Evolutionary conservation across 108 stramenopile species (phyloP), one percentile per base, ranked within the genome.

Genomic region (Nitzschia putrida): DNA sequence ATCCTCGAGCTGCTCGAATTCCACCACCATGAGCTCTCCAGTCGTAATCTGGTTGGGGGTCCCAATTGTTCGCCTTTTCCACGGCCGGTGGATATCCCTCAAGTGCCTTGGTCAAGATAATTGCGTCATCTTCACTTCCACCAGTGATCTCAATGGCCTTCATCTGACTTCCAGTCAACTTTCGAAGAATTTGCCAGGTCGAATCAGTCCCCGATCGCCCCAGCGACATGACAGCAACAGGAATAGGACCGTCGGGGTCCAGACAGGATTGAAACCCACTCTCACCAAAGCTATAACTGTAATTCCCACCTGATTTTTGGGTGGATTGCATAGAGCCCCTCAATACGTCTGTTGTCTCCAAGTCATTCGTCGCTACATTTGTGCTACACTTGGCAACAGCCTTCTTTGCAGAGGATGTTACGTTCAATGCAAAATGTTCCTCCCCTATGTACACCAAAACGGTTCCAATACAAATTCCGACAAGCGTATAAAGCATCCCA

Each of bases 181-280:
- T 47, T 47, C 44, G 43, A 16, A 63, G 23, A 25, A 63, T 47
- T 45, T 63, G 44, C 61, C 61, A 63, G 44, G 61, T 63, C 44
- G 61, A 63, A 45, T 63, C 61, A 20, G 61, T 63, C 18, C 61
- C 61, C n/a, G 61, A 63, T 20, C 61, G 42, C 12, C 61, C 61
- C 20, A 63, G 37, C 9, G 61, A 63, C 61, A 63, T 63, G 42
- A 63, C n/a, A 45, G 44, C 23, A 11, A 63, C 61, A 3, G 61
- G 61, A 21, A 23, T 44, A n/a, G 61, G 61, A 23, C 61, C 61
- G 1, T 63, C 61, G 8, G 61, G 61, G 44, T 63, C 61, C 61
- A 63, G 23, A 47, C 61, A 63, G 13, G 61, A 24, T 14, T 63
- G 11, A 38, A 63, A 49, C 29, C 29, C 29, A 34, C 29, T 34